Conservation (phyloP, 225 moss, liverwort and hornwort species). For the Straminergon stramineum region DNA sequence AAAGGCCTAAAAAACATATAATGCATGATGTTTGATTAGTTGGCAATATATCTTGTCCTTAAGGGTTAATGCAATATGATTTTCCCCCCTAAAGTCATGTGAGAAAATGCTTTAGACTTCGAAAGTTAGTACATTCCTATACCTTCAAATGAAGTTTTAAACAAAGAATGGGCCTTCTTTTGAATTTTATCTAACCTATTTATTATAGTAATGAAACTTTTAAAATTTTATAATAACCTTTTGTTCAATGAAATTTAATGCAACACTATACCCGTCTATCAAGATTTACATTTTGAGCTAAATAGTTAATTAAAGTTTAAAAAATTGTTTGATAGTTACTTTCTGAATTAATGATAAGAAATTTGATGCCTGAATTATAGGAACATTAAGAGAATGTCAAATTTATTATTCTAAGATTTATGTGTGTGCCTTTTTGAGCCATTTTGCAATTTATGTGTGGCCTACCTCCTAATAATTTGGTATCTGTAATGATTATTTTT, state of each 20-base stretch:
- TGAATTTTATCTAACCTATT: background rate
- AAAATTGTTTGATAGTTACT: accelerated
- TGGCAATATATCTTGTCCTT: no score
- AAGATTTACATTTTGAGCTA: accelerated
- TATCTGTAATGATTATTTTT: no score
- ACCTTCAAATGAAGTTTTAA: background rate
- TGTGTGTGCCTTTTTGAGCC: no score
- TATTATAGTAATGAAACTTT: background rate
- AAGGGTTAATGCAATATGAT: no score
- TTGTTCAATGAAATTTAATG: background rate
- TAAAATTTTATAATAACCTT: background rate
- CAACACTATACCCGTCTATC: accelerated
- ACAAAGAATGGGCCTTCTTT: background rate
- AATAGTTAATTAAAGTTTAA: background rate
- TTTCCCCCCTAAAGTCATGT: background rate
- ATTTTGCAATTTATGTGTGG: no score
- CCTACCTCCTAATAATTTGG: no score
- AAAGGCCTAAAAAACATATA: no score
- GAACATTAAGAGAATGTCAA: background rate
- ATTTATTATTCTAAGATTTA: background rate
- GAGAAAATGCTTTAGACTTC: background rate
- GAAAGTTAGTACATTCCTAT: background rate
- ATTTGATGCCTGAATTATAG: background rate
- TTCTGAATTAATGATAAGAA: no score
- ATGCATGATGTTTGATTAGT: no score